Percentiles rank a stretch among this genome's conserved stretches.
phyloP scores from a whole-genome alignment of 176 grass and related monocot genomes.

The Chrysopogon serrulatus region DNA sequence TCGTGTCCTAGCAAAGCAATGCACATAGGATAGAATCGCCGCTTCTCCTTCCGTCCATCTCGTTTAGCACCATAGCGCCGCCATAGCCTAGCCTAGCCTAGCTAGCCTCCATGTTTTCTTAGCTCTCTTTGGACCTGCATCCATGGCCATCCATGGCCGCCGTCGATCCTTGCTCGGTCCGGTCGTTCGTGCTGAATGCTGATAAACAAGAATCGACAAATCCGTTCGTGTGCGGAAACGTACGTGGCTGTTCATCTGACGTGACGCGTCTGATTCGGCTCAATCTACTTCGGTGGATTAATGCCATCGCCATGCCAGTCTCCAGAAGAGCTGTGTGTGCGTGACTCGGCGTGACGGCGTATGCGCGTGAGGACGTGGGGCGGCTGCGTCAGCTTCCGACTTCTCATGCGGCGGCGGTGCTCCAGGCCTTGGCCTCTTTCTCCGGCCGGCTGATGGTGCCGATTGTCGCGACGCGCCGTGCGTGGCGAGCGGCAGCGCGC shows the following conservation, averaged over 20 bases:
- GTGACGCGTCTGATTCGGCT: conserved; percentile 5
- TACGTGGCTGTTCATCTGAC: background rate
- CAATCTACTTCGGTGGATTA: background rate
- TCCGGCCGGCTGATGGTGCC: background rate
- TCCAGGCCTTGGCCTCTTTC: conserved; percentile 6
- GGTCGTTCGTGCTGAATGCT: background rate
- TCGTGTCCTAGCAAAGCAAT: conserved; percentile 6
- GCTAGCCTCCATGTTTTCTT: conserved; percentile 26
- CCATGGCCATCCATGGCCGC: background rate
- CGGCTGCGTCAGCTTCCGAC: conserved; percentile 5
- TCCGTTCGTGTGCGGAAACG: background rate
- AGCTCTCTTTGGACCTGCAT: background rate
- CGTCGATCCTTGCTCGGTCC: conserved; percentile 7
- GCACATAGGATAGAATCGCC: conserved; percentile 15
- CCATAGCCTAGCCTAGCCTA: background rate
- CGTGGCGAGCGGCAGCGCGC: conserved; percentile 9
- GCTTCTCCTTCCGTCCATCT: background rate
- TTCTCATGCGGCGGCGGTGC: conserved; percentile 21
- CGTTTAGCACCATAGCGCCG: background rate
- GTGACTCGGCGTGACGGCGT: background rate
- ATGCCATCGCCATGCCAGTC: background rate
- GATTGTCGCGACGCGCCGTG: conserved; percentile 21
- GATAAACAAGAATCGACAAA: background rate
- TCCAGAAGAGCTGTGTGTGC: background rate
- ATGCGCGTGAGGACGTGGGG: background rate